phyloP scores from a whole-genome alignment of 495 filamentous ascomycete genomes.

The Talaromyces ruber region DNA sequence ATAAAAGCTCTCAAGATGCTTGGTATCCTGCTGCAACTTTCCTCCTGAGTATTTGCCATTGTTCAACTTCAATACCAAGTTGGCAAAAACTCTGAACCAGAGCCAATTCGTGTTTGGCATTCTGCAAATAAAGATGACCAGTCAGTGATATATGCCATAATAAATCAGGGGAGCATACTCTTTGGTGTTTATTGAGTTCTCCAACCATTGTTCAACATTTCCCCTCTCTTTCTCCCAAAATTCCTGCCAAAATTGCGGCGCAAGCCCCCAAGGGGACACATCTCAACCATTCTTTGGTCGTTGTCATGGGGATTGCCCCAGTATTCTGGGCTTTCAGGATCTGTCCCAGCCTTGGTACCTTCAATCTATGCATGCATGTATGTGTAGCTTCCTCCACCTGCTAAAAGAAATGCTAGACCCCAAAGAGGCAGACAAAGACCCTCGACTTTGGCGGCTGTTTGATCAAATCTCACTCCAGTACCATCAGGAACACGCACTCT shows the following conservation, averaged over 20 bases:
- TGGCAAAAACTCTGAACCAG: neutral
- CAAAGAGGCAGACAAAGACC: neutral
- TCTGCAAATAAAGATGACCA: neutral
- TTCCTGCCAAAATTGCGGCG: neutral
- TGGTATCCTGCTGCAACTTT: neutral
- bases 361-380: neutral
- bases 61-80: neutral
- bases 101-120: neutral
- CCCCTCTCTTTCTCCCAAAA: neutral
- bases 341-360: neutral
- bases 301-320: neutral
- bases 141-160: neutral
- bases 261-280: neutral
- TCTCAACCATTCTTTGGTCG: neutral
- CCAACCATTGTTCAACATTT: neutral
- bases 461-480: neutral
- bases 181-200: neutral
- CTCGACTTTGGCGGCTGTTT: neutral
- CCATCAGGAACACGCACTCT: neutral
- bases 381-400: neutral
- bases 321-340: neutral
- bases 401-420: neutral
- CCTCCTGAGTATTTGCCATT: neutral
- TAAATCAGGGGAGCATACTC: neutral
- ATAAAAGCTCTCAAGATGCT: neutral